Evolutionary conservation across 441 rosid genomes (phyloP).

Genomic region (Jatropha multifida): DNA sequence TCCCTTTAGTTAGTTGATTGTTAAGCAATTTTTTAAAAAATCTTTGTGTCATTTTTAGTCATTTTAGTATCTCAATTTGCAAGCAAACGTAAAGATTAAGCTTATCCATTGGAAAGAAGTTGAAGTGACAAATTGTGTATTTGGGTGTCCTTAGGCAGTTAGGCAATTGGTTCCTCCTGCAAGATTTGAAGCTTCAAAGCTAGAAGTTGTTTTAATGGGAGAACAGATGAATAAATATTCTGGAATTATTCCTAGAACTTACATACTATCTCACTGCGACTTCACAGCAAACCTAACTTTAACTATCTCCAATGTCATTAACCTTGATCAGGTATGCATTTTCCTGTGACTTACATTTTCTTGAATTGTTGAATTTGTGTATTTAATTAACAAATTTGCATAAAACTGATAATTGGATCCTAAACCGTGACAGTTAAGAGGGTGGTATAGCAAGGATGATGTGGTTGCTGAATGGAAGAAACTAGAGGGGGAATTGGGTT

Average conservation of each 20-base stretch:
- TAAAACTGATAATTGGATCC: not conserved
- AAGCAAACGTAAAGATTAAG: no score
- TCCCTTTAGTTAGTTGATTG: not conserved
- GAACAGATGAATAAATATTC: conserved; percentile 38
- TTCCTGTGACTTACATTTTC: not conserved
- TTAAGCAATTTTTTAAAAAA: no score
- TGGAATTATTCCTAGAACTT: conserved; percentile 60
- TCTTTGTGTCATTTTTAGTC: no score
- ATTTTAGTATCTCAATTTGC: no score
- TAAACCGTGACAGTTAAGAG: conserved; percentile 46
- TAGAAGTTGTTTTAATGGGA: conserved; percentile 56
- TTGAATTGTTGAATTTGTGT: not conserved
- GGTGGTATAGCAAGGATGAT: conserved; percentile 86
- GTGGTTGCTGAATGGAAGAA: conserved; percentile 92
- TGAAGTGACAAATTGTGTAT: not conserved
- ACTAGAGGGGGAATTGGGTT: conserved; percentile 51
- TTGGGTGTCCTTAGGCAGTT: conserved; percentile 50
- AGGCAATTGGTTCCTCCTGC: conserved; percentile 74
- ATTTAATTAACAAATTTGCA: not conserved
- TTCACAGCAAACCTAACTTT: conserved; percentile 82
- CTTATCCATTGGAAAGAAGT: no score
- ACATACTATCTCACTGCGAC: conserved; percentile 87
- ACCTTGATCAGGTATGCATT: conserved; percentile 59
- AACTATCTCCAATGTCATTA: conserved; percentile 70
- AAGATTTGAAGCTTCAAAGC: conserved; percentile 77